These are phyloP conservation scores for Alternaria ethzedia DNA, from an alignment of 2,329 filamentous ascomycete genomes.

Conservation along the genomic window DNA sequence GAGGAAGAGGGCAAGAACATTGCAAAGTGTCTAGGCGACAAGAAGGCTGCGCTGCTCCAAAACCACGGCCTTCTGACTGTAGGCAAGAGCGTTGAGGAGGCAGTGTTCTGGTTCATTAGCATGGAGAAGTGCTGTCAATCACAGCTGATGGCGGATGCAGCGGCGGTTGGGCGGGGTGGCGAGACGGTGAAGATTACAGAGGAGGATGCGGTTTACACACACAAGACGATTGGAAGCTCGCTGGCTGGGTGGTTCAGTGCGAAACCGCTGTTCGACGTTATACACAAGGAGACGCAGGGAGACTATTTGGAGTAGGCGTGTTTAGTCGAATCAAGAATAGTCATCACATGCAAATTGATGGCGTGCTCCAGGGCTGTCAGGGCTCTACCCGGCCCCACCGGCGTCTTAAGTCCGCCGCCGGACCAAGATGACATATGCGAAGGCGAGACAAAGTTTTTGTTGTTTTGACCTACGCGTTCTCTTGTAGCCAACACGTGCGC, in stretches of 20 bases:
- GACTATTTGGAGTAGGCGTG: constrained; percentile 58
- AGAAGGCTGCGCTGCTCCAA: constrained; percentile 60
- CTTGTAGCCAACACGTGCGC: constrained; percentile 19
- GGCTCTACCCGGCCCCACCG: not conserved
- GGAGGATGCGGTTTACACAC: constrained; percentile 72
- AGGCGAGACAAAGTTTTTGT: not conserved
- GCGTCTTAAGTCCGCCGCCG: not conserved
- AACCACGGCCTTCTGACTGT: constrained; percentile 62
- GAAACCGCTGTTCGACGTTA: constrained; percentile 73
- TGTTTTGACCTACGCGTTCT: not conserved
- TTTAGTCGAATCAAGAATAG: not conserved
- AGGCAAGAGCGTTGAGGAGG: constrained; percentile 57
- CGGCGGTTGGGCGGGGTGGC: constrained; percentile 66
- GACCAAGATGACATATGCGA: not conserved
- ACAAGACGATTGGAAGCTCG: constrained; percentile 67
- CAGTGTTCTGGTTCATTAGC: constrained; percentile 61
- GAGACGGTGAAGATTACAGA: constrained; percentile 71
- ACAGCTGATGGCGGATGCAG: constrained; percentile 61
- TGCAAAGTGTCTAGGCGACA: constrained; percentile 55
- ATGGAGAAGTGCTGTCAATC: constrained; percentile 62
- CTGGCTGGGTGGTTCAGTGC: constrained; percentile 71
- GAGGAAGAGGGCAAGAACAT: constrained; percentile 62
- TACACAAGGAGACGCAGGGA: constrained; percentile 65
- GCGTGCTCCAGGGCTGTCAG: not conserved
- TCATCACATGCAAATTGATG: not conserved